Conservation (phyloP, 495 filamentous ascomycete species). For the Cryomyces antarcticus region DNA sequence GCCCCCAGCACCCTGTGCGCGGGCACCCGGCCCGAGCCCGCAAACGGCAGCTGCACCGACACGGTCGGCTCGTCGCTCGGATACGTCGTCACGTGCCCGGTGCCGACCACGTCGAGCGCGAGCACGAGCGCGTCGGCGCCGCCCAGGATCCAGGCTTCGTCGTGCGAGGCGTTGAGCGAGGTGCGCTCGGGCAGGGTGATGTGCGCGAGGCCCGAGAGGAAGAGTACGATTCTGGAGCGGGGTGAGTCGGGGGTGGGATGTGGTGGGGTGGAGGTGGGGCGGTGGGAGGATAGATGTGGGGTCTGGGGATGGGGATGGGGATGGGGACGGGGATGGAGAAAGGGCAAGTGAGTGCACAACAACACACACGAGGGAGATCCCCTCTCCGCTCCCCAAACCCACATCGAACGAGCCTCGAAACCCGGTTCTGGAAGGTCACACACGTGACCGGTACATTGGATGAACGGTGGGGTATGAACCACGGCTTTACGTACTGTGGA, state of each 20-base stretch:
- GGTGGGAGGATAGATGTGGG: no score
- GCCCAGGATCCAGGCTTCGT: constrained; percentile 2
- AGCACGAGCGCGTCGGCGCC: constrained; percentile 1
- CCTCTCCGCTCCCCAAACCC: no score
- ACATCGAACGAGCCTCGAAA: no score
- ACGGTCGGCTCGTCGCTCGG: constrained; percentile 1
- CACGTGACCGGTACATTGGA: no score
- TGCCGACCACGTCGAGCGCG: constrained; percentile 2
- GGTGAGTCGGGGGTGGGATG: not conserved
- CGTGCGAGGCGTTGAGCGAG: not conserved
- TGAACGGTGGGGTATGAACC: no score
- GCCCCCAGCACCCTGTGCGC: not conserved
- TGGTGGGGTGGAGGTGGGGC: not conserved
- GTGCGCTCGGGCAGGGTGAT: constrained; percentile 12
- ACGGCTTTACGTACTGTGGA: constrained; percentile 29
- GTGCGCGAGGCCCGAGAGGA: constrained; percentile 28
- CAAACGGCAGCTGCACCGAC: constrained; percentile 2
- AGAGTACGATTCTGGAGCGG: constrained; percentile 27
- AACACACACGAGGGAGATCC: no score
- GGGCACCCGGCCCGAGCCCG: not conserved
- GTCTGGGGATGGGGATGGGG: not conserved
- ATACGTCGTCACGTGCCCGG: constrained; percentile 5
- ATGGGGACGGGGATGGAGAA: not conserved
- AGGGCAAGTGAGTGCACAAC: not conserved
- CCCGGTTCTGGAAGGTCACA: no score